phyloP scores from a whole-genome alignment of 805 yeast genomes.

The Myxozyma kluyveri region DNA sequence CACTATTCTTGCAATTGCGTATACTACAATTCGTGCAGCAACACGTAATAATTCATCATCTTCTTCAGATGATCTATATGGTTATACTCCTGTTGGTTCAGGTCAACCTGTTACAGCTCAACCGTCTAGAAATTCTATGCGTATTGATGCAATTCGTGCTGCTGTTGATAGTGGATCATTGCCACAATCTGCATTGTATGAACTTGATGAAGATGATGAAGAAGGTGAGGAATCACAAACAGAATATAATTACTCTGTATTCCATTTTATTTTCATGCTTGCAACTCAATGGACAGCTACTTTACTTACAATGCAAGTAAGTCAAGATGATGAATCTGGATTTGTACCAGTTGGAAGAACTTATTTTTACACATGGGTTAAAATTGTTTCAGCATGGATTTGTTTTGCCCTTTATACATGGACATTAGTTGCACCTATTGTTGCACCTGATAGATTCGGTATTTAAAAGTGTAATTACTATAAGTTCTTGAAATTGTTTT shows the following conservation, averaged over 20 bases:
- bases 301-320: slow-evolving; percentile 76
- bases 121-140: slow-evolving; percentile 62
- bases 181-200: slow-evolving; percentile 86
- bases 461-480: slow-evolving; percentile 2
- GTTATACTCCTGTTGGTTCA: slow-evolving; percentile 20
- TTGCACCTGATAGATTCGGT: slow-evolving; percentile 82
- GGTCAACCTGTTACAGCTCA: slow-evolving; percentile 41
- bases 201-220: slow-evolving; percentile 47
- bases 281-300: slow-evolving; percentile 98
- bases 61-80: slow-evolving; percentile 35
- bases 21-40: slow-evolving; percentile 96
- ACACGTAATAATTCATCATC: slow-evolving; percentile 46
- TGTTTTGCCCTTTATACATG: slow-evolving; percentile 84
- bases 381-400: slow-evolving; percentile 86
- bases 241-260: slow-evolving; percentile 78
- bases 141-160: slow-evolving; percentile 82
- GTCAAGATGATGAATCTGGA: slow-evolving; percentile 68
- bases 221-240: slow-evolving; percentile 55
- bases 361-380: slow-evolving; percentile 92
- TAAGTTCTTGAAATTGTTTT: no score
- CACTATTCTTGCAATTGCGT: slow-evolving; percentile 92
- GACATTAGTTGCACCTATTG: slow-evolving; percentile 87
- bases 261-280: slow-evolving; percentile 86
- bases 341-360: slow-evolving; percentile 97
- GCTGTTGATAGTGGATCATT: slow-evolving; percentile 96